These are phyloP conservation scores for Claviceps humidiphila DNA, from an alignment of 2,329 filamentous ascomycete genomes.

Conservation along the genomic window DNA sequence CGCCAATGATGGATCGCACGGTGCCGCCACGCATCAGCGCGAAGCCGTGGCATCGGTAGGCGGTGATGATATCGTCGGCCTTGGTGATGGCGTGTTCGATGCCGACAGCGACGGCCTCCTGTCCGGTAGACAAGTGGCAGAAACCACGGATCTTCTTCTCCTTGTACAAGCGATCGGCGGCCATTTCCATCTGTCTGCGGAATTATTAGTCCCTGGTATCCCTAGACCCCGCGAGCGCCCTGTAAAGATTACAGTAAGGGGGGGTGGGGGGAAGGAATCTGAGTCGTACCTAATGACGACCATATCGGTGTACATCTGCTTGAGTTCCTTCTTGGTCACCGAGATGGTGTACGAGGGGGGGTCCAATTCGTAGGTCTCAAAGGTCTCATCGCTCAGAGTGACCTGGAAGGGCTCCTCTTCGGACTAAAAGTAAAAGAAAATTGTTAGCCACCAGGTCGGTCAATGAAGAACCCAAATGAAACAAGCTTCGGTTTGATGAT, in stretches of 20 bases:
- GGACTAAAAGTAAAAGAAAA: slow-evolving; percentile 40
- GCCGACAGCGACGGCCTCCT: slow-evolving; percentile 93
- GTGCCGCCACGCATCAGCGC: slow-evolving; percentile 89
- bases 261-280: neutral
- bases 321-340: slow-evolving; percentile 94
- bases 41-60: slow-evolving; percentile 98
- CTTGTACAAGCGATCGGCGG: slow-evolving; percentile 97
- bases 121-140: slow-evolving; percentile 95
- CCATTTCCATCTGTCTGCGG: slow-evolving; percentile 96
- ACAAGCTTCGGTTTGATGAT: no score
- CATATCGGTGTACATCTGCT: slow-evolving; percentile 99
- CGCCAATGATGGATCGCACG: slow-evolving; percentile 87
- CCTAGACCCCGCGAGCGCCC: no score
- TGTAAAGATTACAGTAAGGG: no score
- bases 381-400: slow-evolving; percentile 92
- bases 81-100: slow-evolving; percentile 93
- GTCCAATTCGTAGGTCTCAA: slow-evolving; percentile 98
- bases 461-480: neutral
- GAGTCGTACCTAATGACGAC: slow-evolving; percentile 68
- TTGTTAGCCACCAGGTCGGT: slow-evolving; percentile 9
- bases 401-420: slow-evolving; percentile 90
- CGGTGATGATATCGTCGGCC: slow-evolving; percentile 88
- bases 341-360: slow-evolving; percentile 85
- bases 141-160: slow-evolving; percentile 99
- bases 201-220: slow-evolving; percentile 16